Percentiles rank a stretch among this genome's conserved stretches.
These are phyloP conservation scores for Delphinella strobiligena DNA, from an alignment of 2,329 filamentous ascomycete species.

Conservation along the genomic window DNA sequence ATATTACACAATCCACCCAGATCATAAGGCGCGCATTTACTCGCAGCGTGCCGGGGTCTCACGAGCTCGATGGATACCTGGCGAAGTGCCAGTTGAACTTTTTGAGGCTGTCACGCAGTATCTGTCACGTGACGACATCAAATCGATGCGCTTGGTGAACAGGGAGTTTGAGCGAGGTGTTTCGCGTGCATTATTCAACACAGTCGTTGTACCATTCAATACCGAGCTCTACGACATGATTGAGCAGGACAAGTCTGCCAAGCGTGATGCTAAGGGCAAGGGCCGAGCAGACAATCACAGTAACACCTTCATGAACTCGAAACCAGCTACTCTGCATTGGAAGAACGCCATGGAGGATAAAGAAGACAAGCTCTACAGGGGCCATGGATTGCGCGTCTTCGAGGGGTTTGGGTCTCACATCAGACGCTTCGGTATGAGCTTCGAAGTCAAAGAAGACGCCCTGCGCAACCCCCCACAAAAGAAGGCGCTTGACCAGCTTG, in stretches of 20 bases:
- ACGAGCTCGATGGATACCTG: slow-evolving; percentile 6
- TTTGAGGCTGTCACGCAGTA: slow-evolving; percentile 45
- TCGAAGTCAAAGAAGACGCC: slow-evolving; percentile 49
- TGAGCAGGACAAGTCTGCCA: slow-evolving; percentile 21
- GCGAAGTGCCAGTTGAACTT: slow-evolving; percentile 47
- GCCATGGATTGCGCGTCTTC: slow-evolving; percentile 51
- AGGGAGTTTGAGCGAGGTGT: slow-evolving; percentile 47
- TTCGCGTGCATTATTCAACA: slow-evolving; percentile 47
- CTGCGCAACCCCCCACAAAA: slow-evolving; percentile 44
- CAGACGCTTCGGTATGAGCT: slow-evolving; percentile 51
- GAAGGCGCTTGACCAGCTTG: slow-evolving; percentile 39
- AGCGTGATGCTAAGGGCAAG: slow-evolving; percentile 24
- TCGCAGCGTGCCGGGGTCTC: background rate
- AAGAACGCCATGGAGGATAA: slow-evolving; percentile 25
- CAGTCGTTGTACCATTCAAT: slow-evolving; percentile 54
- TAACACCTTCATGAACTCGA: slow-evolving; percentile 13
- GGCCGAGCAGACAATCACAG: slow-evolving; percentile 14
- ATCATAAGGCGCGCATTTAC: slow-evolving; percentile 5
- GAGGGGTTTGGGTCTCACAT: slow-evolving; percentile 50
- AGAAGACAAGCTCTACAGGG: slow-evolving; percentile 35
- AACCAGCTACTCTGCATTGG: slow-evolving; percentile 24
- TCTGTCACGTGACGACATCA: slow-evolving; percentile 47
- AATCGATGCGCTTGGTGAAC: slow-evolving; percentile 49
- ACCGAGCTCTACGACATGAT: slow-evolving; percentile 49
- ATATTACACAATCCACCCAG: slow-evolving; percentile 4